Conservation (phyloP, 2,329 filamentous ascomycete species). For the Colletotrichum truncatum region DNA sequence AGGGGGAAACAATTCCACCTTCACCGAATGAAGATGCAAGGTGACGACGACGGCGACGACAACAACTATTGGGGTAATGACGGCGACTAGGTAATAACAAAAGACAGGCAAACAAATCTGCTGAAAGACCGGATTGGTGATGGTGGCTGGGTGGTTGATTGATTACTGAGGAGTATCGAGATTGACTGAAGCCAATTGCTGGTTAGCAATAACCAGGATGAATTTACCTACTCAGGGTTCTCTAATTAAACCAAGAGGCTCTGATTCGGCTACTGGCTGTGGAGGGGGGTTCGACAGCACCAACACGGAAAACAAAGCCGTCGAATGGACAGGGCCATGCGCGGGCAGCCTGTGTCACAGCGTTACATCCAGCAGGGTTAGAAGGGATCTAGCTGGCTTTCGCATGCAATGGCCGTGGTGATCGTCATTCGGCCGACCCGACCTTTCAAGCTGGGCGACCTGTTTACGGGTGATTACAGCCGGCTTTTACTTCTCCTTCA, state of each 20-base stretch:
- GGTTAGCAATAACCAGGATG: conserved; percentile 2
- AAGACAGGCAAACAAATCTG: background rate
- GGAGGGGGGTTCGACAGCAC: background rate
- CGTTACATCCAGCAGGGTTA: conserved; percentile 10
- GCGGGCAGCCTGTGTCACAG: conserved; percentile 5
- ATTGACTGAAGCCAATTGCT: conserved; percentile 15
- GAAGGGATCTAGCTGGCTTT: background rate
- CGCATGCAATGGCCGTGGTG: background rate
- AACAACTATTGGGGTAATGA: background rate
- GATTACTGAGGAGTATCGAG: conserved; percentile 16
- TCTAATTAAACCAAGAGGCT: conserved; percentile 26
- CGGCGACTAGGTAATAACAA: background rate
- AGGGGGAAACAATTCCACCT: background rate
- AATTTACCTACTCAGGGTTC: conserved; percentile 14
- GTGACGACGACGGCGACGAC: conserved; percentile 6
- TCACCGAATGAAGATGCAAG: background rate
- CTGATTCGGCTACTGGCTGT: conserved; percentile 8
- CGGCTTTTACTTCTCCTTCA: background rate
- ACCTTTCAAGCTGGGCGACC: conserved; percentile 5
- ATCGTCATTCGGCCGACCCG: conserved; percentile 27
- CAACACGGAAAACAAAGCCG: conserved; percentile 8
- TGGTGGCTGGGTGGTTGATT: background rate
- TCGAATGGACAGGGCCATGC: conserved; percentile 10
- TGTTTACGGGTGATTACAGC: background rate
- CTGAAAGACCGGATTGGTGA: conserved; percentile 8